A percentile compares a stretch with the other conserved stretches of the same genome.
These are phyloP conservation scores for Nannochloris sp. DNA, from an alignment of 139 green algal genomes.

Conservation along the genomic window DNA sequence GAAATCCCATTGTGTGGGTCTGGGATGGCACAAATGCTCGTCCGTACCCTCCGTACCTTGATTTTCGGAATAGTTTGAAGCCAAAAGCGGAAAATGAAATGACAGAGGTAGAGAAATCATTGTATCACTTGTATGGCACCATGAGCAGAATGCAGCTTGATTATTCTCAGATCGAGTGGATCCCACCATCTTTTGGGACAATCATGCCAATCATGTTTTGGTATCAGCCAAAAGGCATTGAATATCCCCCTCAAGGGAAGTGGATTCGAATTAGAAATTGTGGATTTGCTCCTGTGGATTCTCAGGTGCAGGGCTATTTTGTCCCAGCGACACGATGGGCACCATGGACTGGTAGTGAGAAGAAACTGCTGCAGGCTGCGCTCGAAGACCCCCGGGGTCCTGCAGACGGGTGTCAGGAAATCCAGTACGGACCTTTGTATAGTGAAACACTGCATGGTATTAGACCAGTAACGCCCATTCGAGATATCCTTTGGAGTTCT, in stretches of 20 bases:
- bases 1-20: constrained; percentile 15
- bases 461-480: not conserved
- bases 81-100: not conserved
- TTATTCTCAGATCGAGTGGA: not conserved
- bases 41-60: constrained; percentile 11
- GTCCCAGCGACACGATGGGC: constrained; percentile 14
- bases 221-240: not conserved
- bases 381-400: not conserved
- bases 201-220: constrained; percentile 26
- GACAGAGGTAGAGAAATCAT: not conserved
- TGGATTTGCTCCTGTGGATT: constrained; percentile 14
- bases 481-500: not conserved
- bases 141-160: not conserved
- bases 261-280: constrained; percentile 42
- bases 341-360: constrained; percentile 12
- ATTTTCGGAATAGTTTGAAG: not conserved
- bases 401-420: not conserved
- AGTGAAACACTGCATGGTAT: not conserved
- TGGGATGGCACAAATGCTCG: constrained; percentile 37
- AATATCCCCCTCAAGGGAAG: constrained; percentile 3
- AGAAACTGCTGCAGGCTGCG: not conserved
- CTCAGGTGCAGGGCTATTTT: constrained; percentile 30
- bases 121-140: not conserved
- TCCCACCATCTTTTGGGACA: constrained; percentile 25
- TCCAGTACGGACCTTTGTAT: not conserved